Evolutionary conservation across 495 filamentous ascomycete species (phyloP), one percentile per base, ranked within the genome.

Genomic region (Penicillium desertorum): DNA sequence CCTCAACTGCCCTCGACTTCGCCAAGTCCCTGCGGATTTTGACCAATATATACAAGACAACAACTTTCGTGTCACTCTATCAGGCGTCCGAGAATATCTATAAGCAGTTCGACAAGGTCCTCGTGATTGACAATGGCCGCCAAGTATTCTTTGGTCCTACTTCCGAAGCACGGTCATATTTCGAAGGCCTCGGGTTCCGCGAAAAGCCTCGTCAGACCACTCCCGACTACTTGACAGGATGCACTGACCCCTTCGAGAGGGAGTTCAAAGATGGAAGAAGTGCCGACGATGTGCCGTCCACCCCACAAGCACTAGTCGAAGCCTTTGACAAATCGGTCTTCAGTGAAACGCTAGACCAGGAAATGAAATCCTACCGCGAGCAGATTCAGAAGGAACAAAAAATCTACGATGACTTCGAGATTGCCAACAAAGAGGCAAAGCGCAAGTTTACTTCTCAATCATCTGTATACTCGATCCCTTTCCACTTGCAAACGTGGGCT

Each of bases 51-150:
- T 90, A 90, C 79, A 81, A 89, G 63, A 88, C 83, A 1, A 87
- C 85, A 25, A 92, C 88, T 0, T 91, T 92, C 48, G 89, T 91
- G 5, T 89, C 87, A 0, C 76, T 93, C 1, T 95, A 93, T 62
- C 90, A 95, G 63, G 90, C 90, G 0, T 87, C 84, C 4, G 89
- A 96, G 69, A 88, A 83, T 60, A 95, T 95, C 50, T 96, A 93
- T 72, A 81, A 79, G 27, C 83, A 87, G 45, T 96, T 96, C 60
- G 91, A 96, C 74, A 95, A 94, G 63, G 89, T 94, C 6, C 70
- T 93, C 27, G 86, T 95, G 17, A 88, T 96, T 47, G 88, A 95
- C 56, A 79, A 81, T 29, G 92, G 92, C 16, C 82, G 77, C 14
- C 82, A 93, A 66, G 87, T 94, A 3, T 96, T 88, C 74, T 94